Conservation (phyloP, 192 early-diverging fungal genomes). For the Coemansia umbellata region DNA sequence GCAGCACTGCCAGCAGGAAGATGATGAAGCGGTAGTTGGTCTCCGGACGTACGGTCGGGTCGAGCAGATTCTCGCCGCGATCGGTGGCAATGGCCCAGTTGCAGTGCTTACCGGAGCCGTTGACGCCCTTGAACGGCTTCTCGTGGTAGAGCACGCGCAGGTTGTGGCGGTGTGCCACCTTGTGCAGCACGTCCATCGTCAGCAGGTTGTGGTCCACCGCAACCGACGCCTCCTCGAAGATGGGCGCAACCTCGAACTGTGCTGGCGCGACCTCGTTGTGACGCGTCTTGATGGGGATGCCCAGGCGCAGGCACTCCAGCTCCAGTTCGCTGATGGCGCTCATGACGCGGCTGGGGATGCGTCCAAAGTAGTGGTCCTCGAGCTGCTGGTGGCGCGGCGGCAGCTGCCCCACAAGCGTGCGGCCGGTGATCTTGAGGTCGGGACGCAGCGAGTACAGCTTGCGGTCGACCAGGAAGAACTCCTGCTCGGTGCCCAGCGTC, state of each 20-base stretch:
- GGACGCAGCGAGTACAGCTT: constrained; percentile 88
- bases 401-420: constrained; percentile 88
- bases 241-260: constrained; percentile 98
- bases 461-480: constrained; percentile 98
- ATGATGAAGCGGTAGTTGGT: constrained; percentile 98
- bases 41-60: constrained; percentile 94
- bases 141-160: constrained; percentile 98
- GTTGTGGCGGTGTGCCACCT: constrained; percentile 95
- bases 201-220: constrained; percentile 99
- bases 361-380: constrained; percentile 99
- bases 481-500: constrained; percentile 96
- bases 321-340: constrained; percentile 90
- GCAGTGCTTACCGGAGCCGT: constrained; percentile 98
- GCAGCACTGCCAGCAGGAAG: constrained; percentile 87
- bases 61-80: constrained; percentile 93
- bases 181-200: constrained; percentile 96
- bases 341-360: constrained; percentile 90
- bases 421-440: constrained; percentile 94
- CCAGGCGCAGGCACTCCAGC: constrained; percentile 88
- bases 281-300: constrained; percentile 97
- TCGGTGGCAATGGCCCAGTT: constrained; percentile 97
- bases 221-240: constrained; percentile 94
- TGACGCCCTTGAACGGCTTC: constrained; percentile 99
- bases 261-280: constrained; percentile 99
- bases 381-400: constrained; percentile 99